A percentile compares a stretch with the other conserved stretches of the same genome.
These are phyloP conservation scores for Salvia splendens DNA, from an alignment of 257 asterid species.

Conservation along the genomic window DNA sequence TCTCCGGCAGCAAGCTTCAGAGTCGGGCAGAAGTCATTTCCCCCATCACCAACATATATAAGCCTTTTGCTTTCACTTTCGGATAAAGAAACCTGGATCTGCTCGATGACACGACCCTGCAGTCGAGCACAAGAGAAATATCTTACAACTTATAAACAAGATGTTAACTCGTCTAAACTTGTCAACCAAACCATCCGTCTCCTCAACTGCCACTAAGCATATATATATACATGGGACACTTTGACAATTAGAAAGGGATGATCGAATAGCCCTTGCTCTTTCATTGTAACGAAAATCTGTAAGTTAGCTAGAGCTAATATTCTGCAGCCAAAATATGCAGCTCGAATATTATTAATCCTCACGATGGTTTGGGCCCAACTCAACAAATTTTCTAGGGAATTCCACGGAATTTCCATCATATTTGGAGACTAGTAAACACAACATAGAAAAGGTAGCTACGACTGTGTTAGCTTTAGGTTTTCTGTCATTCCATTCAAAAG, in stretches of 20 bases:
- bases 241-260: background rate
- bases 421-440: too few species aligned
- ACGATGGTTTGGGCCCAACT: background rate
- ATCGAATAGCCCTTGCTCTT: background rate
- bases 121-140: background rate
- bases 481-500: conserved; percentile 14
- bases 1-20: conserved; percentile 65
- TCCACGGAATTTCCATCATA: too few species aligned
- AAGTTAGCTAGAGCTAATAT: background rate
- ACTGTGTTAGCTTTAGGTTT: background rate
- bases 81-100: conserved; percentile 42
- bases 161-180: background rate
- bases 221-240: background rate
- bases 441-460: too few species aligned
- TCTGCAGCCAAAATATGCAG: background rate
- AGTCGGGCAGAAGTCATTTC: conserved; percentile 78
- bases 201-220: conserved; percentile 7
- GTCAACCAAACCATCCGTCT: background rate
- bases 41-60: conserved; percentile 79
- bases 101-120: conserved; percentile 62
- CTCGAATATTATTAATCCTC: conserved; percentile 3
- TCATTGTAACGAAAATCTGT: background rate
- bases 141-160: background rate
- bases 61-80: conserved; percentile 39
- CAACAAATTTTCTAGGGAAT: background rate